Evolutionary conservation across 176 grass and related monocot genomes (phyloP).

Genomic region (Cenchrus purpureus): DNA sequence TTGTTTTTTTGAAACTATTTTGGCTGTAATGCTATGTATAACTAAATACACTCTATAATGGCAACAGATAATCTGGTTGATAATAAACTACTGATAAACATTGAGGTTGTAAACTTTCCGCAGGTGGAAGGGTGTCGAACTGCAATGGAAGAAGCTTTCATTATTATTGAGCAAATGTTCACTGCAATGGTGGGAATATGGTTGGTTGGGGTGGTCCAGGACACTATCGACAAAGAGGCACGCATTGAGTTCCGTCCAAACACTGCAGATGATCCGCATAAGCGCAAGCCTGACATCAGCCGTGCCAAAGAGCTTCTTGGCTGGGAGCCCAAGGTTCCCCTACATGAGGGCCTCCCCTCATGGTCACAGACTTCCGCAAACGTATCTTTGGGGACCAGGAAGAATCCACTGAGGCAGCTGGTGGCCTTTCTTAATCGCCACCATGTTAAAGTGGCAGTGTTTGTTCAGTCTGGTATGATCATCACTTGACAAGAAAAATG

Average conservation of each 20-base stretch:
- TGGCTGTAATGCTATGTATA: background rate
- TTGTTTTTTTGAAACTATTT: background rate
- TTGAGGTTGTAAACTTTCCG: constrained; percentile 6
- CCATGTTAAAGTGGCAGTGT: background rate
- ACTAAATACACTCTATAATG: background rate
- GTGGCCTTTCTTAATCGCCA: constrained; percentile 21
- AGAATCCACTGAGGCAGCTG: constrained; percentile 5
- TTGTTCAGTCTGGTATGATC: background rate
- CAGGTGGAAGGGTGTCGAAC: constrained; percentile 84
- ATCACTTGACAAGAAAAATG: constrained; percentile 3
- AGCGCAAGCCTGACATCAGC: constrained; percentile 82
- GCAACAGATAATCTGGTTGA: background rate
- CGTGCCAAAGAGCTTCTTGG: constrained; percentile 14
- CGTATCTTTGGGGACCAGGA: constrained; percentile 70
- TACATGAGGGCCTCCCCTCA: constrained; percentile 72
- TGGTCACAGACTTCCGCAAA: constrained; percentile 82
- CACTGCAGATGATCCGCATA: constrained; percentile 82
- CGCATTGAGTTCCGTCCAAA: constrained; percentile 77
- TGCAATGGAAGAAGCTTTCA: constrained; percentile 72
- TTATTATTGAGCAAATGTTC: constrained; percentile 57
- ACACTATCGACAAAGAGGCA: constrained; percentile 72
- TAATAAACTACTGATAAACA: background rate
- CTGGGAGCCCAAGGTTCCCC: no score
- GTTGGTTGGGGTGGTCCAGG: constrained; percentile 81
- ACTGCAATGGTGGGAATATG: constrained; percentile 93